phyloP scores from a whole-genome alignment of 2,329 filamentous ascomycete genomes.

The Tolypocladium nubicola region DNA sequence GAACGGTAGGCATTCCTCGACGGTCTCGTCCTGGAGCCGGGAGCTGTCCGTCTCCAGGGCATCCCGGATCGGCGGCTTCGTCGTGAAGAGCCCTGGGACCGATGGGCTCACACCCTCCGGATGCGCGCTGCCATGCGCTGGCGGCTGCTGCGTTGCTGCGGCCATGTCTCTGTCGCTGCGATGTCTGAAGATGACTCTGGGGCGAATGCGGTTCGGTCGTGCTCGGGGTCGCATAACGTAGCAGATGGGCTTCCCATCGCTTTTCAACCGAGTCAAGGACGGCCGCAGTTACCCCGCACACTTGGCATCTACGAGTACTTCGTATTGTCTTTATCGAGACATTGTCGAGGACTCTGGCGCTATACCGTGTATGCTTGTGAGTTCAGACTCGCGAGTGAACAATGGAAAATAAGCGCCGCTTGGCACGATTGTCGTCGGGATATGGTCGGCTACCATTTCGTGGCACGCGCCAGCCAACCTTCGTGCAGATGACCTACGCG shows the following conservation, averaged over 20 bases:
- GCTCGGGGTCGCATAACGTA: slow-evolving; percentile 19
- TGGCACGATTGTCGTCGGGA: slow-evolving; percentile 9
- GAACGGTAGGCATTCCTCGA: slow-evolving; percentile 58
- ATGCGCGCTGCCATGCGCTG: slow-evolving; percentile 2
- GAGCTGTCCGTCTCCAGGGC: slow-evolving; percentile 57
- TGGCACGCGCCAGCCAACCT: not conserved
- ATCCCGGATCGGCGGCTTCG: slow-evolving; percentile 54
- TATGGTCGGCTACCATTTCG: slow-evolving; percentile 11
- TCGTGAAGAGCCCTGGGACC: slow-evolving; percentile 48
- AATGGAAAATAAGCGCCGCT: not conserved
- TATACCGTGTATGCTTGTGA: not conserved
- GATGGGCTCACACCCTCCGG: slow-evolving; percentile 2
- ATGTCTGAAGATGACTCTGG: slow-evolving; percentile 21
- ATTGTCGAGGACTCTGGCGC: not conserved
- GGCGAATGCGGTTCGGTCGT: slow-evolving; percentile 15
- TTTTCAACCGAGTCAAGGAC: not conserved
- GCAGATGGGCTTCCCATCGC: slow-evolving; percentile 10
- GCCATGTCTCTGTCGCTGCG: slow-evolving; percentile 10
- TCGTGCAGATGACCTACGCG: not conserved
- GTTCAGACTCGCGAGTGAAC: not conserved
- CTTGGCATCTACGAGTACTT: not conserved
- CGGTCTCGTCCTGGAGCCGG: slow-evolving; percentile 54
- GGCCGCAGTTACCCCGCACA: not conserved
- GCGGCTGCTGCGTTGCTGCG: slow-evolving; percentile 3
- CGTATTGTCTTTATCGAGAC: not conserved